Conservation (phyloP, 169 alveolate species). For the Eimeria maxima region DNA sequence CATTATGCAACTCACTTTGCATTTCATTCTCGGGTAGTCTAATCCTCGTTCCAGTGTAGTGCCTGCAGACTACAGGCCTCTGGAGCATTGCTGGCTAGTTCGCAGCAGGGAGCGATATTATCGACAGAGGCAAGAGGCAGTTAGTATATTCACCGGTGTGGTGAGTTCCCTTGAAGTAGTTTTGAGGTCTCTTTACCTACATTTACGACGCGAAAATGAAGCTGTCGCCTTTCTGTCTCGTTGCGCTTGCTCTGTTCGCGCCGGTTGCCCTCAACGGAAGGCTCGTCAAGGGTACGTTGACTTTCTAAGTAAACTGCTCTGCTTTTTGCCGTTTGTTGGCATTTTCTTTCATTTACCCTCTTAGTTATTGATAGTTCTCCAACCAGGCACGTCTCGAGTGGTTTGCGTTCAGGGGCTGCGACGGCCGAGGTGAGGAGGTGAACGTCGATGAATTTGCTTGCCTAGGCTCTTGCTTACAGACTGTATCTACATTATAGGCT, state of each 20-base stretch:
- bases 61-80: no score
- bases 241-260: background rate
- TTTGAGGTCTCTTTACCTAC: background rate
- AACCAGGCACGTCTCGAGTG: background rate
- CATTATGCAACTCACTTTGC: no score
- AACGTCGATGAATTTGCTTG: background rate
- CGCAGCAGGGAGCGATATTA: background rate
- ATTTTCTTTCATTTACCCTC: background rate
- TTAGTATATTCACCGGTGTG: background rate
- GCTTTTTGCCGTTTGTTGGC: background rate
- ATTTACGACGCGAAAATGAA: background rate
- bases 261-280: background rate
- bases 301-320: background rate
- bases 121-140: background rate
- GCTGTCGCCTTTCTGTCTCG: background rate
- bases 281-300: background rate
- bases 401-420: background rate
- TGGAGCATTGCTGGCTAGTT: background rate
- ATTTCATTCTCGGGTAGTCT: no score
- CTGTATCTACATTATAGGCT: background rate
- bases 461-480: background rate
- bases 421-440: constrained; percentile 10
- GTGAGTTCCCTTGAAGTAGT: background rate
- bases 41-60: no score
- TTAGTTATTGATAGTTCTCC: background rate